phyloP scores from a whole-genome alignment of 306 rosid genomes.

The Inga leiocalycina region DNA sequence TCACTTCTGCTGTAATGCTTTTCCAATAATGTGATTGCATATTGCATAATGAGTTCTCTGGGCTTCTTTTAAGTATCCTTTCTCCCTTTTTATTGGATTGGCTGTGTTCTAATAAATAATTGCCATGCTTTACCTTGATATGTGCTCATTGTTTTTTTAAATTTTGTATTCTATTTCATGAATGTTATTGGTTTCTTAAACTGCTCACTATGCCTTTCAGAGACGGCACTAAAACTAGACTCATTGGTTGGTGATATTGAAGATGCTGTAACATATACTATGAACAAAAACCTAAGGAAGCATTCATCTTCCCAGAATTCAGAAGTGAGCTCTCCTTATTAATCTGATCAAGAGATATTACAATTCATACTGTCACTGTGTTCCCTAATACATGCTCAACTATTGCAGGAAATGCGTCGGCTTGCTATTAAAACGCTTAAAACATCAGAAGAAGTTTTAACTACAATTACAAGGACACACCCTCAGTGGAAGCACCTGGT shows the following conservation, averaged over 20 bases:
- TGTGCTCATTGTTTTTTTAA: constrained; percentile 14
- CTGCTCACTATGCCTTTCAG: constrained; percentile 55
- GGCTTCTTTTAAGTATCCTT: not conserved
- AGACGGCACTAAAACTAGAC: constrained; percentile 87
- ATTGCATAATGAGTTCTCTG: not conserved
- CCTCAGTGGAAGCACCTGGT: constrained; percentile 87
- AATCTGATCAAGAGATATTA: constrained; percentile 27
- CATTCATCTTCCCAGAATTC: constrained; percentile 53
- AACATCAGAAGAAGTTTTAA: constrained; percentile 61
- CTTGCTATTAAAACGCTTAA: constrained; percentile 72
- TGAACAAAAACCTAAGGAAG: constrained; percentile 74
- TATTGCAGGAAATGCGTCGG: constrained; percentile 64
- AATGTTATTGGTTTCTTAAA: constrained; percentile 23
- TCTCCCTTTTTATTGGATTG: not conserved
- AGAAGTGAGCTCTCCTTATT: constrained; percentile 59
- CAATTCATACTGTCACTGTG: constrained; percentile 17
- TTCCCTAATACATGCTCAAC: constrained; percentile 36
- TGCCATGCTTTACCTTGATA: constrained; percentile 13
- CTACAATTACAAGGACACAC: constrained; percentile 60
- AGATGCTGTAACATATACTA: constrained; percentile 79
- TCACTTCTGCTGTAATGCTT: not conserved
- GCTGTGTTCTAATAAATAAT: constrained; percentile 20
- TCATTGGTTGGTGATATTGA: constrained; percentile 87
- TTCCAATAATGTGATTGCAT: not conserved
- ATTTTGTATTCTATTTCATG: constrained; percentile 19